Evolutionary conservation across 2,329 filamentous ascomycete genomes (phyloP).

Genomic region (Botrytis cinerea): DNA sequence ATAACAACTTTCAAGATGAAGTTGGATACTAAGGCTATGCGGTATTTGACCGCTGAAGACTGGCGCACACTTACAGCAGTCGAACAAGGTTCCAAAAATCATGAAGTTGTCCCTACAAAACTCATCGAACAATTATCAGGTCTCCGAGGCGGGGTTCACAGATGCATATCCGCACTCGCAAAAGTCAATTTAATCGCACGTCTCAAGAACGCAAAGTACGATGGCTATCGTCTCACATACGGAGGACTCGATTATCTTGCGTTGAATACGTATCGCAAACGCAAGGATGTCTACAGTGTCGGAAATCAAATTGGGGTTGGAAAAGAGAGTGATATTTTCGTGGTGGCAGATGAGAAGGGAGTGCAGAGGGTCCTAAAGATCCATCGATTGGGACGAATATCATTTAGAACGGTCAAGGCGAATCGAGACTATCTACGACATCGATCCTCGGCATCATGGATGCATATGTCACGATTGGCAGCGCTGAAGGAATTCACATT

Average conservation of each 20-base stretch:
- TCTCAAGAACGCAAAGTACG: slow-evolving; percentile 94
- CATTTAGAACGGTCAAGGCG: slow-evolving; percentile 92
- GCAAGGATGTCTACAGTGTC: slow-evolving; percentile 82
- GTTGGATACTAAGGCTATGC: slow-evolving; percentile 89
- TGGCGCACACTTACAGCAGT: slow-evolving; percentile 94
- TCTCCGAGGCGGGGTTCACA: slow-evolving; percentile 80
- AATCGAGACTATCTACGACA: slow-evolving; percentile 95
- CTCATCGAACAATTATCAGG: slow-evolving; percentile 83
- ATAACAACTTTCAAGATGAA: slow-evolving; percentile 63
- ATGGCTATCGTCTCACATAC: slow-evolving; percentile 95
- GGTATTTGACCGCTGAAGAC: slow-evolving; percentile 89
- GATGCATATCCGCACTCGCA: slow-evolving; percentile 84
- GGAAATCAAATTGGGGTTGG: slow-evolving; percentile 94
- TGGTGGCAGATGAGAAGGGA: slow-evolving; percentile 80
- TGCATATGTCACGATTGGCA: slow-evolving; percentile 93
- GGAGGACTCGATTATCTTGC: slow-evolving; percentile 98
- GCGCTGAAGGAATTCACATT: slow-evolving; percentile 94
- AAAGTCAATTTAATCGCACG: slow-evolving; percentile 90
- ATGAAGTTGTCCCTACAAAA: slow-evolving; percentile 91
- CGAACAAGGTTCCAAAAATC: slow-evolving; percentile 91
- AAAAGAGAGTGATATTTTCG: slow-evolving; percentile 96
- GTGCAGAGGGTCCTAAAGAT: slow-evolving; percentile 88
- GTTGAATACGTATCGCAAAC: slow-evolving; percentile 81
- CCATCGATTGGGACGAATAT: slow-evolving; percentile 91
- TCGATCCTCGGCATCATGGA: slow-evolving; percentile 81